Evolutionary conservation across 805 yeast species (phyloP).

Genomic region (Barnettozyma salicaria): DNA sequence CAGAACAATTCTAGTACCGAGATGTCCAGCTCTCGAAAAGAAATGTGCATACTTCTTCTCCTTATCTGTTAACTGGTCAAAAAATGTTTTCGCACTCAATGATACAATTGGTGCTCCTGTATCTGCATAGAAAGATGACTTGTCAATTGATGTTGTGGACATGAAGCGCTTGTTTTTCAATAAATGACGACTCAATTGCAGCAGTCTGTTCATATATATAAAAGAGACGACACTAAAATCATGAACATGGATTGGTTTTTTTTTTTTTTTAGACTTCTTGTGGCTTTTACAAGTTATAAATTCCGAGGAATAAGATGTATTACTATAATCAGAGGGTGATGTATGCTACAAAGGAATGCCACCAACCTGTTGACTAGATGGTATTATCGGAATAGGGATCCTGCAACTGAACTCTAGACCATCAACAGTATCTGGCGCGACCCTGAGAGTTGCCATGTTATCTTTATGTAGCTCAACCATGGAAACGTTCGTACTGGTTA

Average conservation of each 20-base stretch:
- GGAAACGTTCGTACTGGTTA: slow-evolving; percentile 21
- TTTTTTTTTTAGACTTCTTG: too few relatives aligned
- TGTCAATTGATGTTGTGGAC: slow-evolving; percentile 9
- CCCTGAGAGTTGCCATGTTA: slow-evolving; percentile 29
- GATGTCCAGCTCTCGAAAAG: slow-evolving; percentile 76
- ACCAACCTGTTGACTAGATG: slow-evolving; percentile 41
- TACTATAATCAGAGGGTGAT: neutral
- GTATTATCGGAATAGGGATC: slow-evolving; percentile 40
- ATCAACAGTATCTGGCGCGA: slow-evolving; percentile 30
- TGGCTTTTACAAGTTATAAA: too few relatives aligned
- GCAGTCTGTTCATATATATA: slow-evolving; percentile 7
- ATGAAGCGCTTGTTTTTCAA: slow-evolving; percentile 3
- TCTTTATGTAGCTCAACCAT: slow-evolving; percentile 27
- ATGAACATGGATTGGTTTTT: too few relatives aligned
- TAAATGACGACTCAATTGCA: slow-evolving; percentile 10
- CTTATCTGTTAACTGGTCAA: slow-evolving; percentile 52
- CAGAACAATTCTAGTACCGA: slow-evolving; percentile 73
- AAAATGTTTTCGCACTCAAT: slow-evolving; percentile 61
- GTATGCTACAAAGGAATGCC: slow-evolving; percentile 33
- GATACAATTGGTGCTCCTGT: slow-evolving; percentile 64
- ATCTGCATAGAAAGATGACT: slow-evolving; percentile 41
- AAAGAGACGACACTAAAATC: too few relatives aligned
- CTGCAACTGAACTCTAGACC: slow-evolving; percentile 39
- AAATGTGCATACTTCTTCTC: slow-evolving; percentile 77
- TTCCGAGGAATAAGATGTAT: neutral